phyloP scores from a whole-genome alignment of 139 green algal genomes.

The Zygnema circumcarinatum region DNA sequence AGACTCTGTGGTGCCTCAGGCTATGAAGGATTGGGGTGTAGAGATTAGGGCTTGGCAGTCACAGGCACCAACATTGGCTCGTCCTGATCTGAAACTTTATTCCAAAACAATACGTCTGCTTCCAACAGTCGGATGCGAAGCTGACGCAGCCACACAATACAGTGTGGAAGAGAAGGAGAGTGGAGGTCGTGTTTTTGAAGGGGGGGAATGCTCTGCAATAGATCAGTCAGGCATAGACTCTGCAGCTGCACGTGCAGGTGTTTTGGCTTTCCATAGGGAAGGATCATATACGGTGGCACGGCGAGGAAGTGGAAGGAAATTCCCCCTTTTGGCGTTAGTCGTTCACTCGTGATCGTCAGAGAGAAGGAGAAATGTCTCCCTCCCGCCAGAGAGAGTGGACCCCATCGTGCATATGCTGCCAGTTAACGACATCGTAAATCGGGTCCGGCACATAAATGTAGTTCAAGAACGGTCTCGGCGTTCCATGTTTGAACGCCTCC shows the following conservation, averaged over 20 bases:
- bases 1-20: conserved; percentile 44
- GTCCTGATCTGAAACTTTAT: background rate
- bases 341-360: no score
- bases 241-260: background rate
- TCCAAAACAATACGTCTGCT: conserved; percentile 35
- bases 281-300: conserved; percentile 3
- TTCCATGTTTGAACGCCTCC: no score
- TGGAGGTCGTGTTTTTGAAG: background rate
- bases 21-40: conserved; percentile 55
- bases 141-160: conserved; percentile 44
- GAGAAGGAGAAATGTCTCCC: no score
- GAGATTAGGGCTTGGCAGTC: conserved; percentile 51
- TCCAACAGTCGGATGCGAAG: conserved; percentile 55
- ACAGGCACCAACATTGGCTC: conserved; percentile 35
- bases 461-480: no score
- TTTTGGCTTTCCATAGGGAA: background rate
- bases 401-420: no score
- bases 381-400: no score
- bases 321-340: no score
- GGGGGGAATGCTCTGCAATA: background rate
- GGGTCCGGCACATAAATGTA: no score
- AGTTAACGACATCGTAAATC: no score
- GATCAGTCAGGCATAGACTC: no score
- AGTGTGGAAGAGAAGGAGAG: conserved; percentile 26
- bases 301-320: background rate